These are phyloP conservation scores for Leccinum griseonigrum DNA, from an alignment of 1,284 basidiomycete species.

Conservation along the genomic window DNA sequence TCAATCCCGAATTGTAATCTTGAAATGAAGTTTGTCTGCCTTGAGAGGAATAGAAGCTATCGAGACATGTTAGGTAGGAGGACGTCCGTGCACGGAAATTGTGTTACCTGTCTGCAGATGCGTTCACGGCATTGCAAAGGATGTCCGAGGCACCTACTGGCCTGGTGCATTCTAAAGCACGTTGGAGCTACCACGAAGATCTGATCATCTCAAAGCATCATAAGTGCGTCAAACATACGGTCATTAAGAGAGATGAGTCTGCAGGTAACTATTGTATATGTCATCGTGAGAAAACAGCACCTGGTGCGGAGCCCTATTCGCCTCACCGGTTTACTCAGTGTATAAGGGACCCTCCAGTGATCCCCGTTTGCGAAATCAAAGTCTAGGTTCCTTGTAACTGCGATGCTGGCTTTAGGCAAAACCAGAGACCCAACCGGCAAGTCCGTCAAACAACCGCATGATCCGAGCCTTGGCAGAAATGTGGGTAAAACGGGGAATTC, in stretches of 20 bases:
- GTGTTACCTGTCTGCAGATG: conserved; percentile 70
- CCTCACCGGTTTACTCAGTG: conserved; percentile 67
- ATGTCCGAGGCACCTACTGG: conserved; percentile 42
- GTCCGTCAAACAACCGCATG: conserved; percentile 74
- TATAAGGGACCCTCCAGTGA: conserved; percentile 54
- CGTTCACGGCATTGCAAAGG: conserved; percentile 55
- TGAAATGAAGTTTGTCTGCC: conserved; percentile 78
- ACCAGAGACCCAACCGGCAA: conserved; percentile 73
- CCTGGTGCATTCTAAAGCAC: conserved; percentile 44
- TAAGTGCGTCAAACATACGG: conserved; percentile 36
- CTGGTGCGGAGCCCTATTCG: neutral
- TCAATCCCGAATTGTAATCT: conserved; percentile 69
- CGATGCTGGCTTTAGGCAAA: conserved; percentile 65
- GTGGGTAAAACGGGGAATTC: conserved; percentile 3
- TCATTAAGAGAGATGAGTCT: conserved; percentile 50
- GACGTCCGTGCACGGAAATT: conserved; percentile 1
- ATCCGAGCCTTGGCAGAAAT: conserved; percentile 56
- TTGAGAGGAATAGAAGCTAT: conserved; percentile 83
- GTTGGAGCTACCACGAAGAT: conserved; percentile 41
- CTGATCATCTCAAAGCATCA: conserved; percentile 3
- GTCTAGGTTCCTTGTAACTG: conserved; percentile 74
- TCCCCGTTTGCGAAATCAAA: conserved; percentile 60
- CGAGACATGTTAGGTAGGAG: conserved; percentile 7
- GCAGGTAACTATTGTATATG: conserved; percentile 45
- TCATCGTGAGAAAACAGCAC: conserved; percentile 3